These are phyloP conservation scores for Fusarium guadeloupense DNA, from an alignment of 2,329 filamentous ascomycete genomes.

Conservation along the genomic window DNA sequence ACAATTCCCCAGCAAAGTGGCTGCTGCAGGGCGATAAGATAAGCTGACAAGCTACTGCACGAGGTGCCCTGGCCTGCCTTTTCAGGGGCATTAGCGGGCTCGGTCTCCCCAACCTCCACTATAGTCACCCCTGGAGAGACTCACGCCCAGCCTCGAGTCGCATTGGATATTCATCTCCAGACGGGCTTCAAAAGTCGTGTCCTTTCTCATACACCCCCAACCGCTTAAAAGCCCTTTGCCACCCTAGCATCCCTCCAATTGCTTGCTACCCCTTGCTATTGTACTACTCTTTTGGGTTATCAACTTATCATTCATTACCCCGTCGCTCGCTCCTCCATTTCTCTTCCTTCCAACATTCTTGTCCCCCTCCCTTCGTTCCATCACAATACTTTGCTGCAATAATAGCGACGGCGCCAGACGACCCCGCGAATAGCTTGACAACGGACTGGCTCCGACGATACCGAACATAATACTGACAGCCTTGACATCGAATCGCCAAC, in stretches of 20 bases:
- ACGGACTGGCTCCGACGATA: constrained; percentile 41
- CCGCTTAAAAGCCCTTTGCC: constrained; percentile 33
- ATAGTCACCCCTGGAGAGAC: constrained; percentile 22
- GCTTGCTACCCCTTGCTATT: constrained; percentile 37
- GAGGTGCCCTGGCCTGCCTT: constrained; percentile 9
- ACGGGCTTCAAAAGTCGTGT: constrained; percentile 14
- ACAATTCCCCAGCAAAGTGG: background rate
- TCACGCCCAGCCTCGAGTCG: constrained; percentile 23
- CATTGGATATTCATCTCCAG: constrained; percentile 20
- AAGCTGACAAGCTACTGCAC: constrained; percentile 29
- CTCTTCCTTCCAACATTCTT: constrained; percentile 9
- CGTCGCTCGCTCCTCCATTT: constrained; percentile 33
- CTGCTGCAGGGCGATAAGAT: constrained; percentile 34
- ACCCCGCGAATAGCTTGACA: constrained; percentile 16
- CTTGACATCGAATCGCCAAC: constrained; percentile 26
- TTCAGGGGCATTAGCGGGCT: constrained; percentile 23
- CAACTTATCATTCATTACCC: constrained; percentile 41
- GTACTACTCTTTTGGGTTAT: background rate
- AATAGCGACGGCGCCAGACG: constrained; percentile 22
- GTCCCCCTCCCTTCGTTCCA: constrained; percentile 6
- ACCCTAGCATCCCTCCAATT: constrained; percentile 37
- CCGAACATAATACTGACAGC: constrained; percentile 5
- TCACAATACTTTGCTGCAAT: constrained; percentile 10
- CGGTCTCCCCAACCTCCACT: constrained; percentile 33
- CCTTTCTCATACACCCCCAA: constrained; percentile 34